phyloP scores from a whole-genome alignment of 805 yeast species.

The Zygosaccharomyces lentus region DNA sequence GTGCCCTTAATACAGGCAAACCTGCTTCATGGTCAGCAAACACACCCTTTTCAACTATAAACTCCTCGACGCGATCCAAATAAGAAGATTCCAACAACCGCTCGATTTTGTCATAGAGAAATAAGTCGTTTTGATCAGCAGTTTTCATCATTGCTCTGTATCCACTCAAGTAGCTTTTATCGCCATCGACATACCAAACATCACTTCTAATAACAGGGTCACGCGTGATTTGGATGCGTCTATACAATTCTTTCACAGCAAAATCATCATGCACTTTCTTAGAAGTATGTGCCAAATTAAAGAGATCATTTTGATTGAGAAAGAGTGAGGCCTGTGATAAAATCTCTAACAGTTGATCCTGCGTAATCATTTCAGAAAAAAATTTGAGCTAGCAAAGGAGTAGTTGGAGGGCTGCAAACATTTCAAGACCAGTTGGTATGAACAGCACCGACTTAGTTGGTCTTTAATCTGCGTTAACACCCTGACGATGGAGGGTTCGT shows the following conservation, averaged over 20 bases:
- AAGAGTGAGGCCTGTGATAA: conserved; percentile 17
- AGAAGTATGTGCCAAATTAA: conserved; percentile 34
- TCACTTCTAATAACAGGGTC: conserved; percentile 32
- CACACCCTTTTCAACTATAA: conserved; percentile 34
- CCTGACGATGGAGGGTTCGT: not conserved
- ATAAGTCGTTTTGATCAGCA: conserved; percentile 36
- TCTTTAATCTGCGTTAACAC: not conserved
- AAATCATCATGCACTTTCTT: conserved; percentile 31
- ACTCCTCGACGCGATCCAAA: conserved; percentile 32
- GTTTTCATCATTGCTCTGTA: conserved; percentile 34
- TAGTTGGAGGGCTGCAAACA: not conserved
- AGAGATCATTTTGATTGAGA: conserved; percentile 41
- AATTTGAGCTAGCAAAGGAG: not conserved
- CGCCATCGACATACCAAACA: conserved; percentile 35
- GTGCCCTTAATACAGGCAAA: conserved; percentile 9
- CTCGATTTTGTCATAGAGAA: conserved; percentile 39
- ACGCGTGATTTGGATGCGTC: conserved; percentile 35
- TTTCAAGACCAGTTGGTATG: not conserved
- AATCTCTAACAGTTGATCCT: conserved; percentile 10
- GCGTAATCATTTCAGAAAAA: conserved; percentile 1
- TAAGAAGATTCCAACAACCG: conserved; percentile 39
- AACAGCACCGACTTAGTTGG: not conserved
- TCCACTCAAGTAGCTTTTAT: conserved; percentile 40
- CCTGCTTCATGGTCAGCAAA: conserved; percentile 30
- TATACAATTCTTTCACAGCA: conserved; percentile 37